Base-by-base conservation (phyloP, 305 asterid genomes). In the Rubia balearica region DNA sequence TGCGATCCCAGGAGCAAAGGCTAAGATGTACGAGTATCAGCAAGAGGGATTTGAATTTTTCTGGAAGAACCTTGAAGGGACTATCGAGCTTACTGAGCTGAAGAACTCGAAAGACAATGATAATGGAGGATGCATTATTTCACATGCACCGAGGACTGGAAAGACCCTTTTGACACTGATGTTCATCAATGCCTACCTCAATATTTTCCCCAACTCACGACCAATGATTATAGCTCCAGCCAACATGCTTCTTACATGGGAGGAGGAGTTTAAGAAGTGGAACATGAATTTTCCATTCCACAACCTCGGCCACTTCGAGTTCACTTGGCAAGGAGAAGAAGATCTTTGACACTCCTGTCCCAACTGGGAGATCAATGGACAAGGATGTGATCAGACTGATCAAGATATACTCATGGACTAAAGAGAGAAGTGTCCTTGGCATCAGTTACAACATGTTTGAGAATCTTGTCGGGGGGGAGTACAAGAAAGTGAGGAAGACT, bases 141-240 rank as follows among this genome's bases (percentile, higher is more conserved):
- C 95, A 16, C 95, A 90, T 56, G 92, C 96, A 24, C 95, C 90
- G 8, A 90, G 96, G 22, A 87, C 94, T 7, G 92, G 96, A 8
- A 88, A 90, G 79, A 78, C 93, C 4, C 90, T 85, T 16, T 53
- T 90, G 73, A 83, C 88, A 6, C 75, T 88, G 1, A 84, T 80
- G 10, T 90, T 88, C 74, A 43, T 87, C 3, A 88, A 82, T 19
- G 76, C 88, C 0, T 90, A 79, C 61, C 14, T 88, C 16, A 83
- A 75, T 49, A 16, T 81, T 55, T 90, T 83, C 61, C 97, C 91
- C 6, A 48, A 78, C 36, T 78, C 84, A 49, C 79, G 76, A 13
- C 94, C 90, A 0, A 48, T 87, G 38, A 81, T 90, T 7, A 83
- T 88, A 4, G 75, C 82, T 75, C 97, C 90, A 0, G 88, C 89